Conservation (phyloP, 345 rosid species). For the Kernera saxatilis region DNA sequence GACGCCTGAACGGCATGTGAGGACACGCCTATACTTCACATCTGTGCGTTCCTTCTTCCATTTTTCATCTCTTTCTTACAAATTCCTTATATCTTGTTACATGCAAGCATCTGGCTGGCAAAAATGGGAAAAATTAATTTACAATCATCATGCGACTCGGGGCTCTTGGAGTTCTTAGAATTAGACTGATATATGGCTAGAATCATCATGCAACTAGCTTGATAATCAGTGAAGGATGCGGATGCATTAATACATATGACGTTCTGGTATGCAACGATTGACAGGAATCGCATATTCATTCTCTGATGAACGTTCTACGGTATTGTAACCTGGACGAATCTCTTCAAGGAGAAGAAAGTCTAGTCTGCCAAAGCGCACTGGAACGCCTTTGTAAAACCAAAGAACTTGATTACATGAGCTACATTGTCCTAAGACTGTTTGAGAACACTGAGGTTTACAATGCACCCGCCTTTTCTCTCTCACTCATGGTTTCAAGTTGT, state of each 20-base stretch:
- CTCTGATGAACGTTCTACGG: slow-evolving; percentile 91
- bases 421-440: slow-evolving; percentile 83
- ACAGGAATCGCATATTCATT: slow-evolving; percentile 98
- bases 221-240: neutral
- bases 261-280: slow-evolving; percentile 14
- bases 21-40: slow-evolving; percentile 98
- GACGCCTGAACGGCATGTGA: slow-evolving; percentile 97
- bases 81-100: neutral
- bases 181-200: neutral
- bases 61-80: neutral
- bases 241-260: neutral
- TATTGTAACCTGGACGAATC: slow-evolving; percentile 96
- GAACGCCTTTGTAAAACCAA: slow-evolving; percentile 75
- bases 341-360: slow-evolving; percentile 92
- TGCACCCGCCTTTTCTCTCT: neutral
- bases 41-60: slow-evolving; percentile 59
- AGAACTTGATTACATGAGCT: slow-evolving; percentile 99
- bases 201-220: neutral
- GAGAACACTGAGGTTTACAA: slow-evolving; percentile 78
- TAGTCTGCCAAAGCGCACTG: slow-evolving; percentile 65
- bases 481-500: neutral
- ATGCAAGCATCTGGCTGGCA: neutral
- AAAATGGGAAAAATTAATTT: neutral
- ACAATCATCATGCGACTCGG: neutral
- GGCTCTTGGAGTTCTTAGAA: neutral